These are phyloP conservation scores for Aspergillus taichungensis DNA, from an alignment of 495 filamentous ascomycete species.

Conservation along the genomic window DNA sequence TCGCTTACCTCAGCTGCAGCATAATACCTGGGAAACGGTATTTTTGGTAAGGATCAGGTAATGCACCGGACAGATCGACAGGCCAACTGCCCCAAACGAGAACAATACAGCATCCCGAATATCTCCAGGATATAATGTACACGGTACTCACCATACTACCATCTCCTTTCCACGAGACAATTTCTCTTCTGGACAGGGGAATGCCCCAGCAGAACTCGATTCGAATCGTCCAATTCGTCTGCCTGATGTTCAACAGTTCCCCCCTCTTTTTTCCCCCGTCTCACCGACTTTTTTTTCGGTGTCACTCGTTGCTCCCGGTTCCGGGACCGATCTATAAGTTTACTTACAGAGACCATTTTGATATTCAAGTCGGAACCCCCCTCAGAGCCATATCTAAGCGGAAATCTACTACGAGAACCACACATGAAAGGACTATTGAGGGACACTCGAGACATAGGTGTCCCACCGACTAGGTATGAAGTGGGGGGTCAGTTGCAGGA, in stretches of 20 bases:
- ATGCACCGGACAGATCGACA: slow-evolving; percentile 8
- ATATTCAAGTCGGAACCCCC: no score
- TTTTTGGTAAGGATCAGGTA: no score
- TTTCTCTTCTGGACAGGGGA: slow-evolving; percentile 3
- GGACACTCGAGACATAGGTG: no score
- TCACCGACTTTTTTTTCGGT: slow-evolving; percentile 4
- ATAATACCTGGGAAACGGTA: no score
- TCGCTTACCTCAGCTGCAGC: no score
- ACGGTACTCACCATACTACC: slow-evolving; percentile 20
- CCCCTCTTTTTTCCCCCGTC: neutral
- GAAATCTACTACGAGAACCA: no score
- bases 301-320: neutral
- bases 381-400: no score
- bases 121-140: slow-evolving; percentile 20
- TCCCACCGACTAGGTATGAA: no score
- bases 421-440: no score
- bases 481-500: no score
- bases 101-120: slow-evolving; percentile 1
- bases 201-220: neutral
- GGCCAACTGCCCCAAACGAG: slow-evolving; percentile 12
- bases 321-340: neutral
- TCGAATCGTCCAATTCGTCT: neutral
- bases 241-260: slow-evolving; percentile 1
- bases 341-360: no score
- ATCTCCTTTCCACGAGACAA: slow-evolving; percentile 3